A percentile compares a stretch with the other conserved stretches of the same genome.
Evolutionary conservation across 805 yeast genomes (phyloP).

Genomic region (Jamesozyma lodderae): DNA sequence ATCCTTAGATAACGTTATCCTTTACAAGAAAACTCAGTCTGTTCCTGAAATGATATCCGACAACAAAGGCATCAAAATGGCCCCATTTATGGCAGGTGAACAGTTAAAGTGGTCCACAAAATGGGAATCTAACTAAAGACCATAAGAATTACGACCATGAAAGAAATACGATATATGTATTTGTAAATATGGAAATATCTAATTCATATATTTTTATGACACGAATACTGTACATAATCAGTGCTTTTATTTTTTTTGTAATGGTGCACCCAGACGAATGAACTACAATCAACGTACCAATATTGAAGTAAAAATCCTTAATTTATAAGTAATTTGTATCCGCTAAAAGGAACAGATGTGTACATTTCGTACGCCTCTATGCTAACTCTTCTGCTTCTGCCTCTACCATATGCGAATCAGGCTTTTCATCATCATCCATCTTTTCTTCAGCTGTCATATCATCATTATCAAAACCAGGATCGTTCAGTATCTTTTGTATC

Average conservation of each 20-base stretch:
- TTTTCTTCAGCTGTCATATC: conserved; percentile 5
- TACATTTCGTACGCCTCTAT: conserved; percentile 10
- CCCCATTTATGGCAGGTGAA: conserved; percentile 83
- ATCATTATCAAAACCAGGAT: conserved; percentile 14
- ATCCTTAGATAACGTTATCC: conserved; percentile 39
- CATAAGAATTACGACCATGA: no score
- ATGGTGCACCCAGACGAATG: no score
- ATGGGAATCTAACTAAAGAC: conserved; percentile 41
- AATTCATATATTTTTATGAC: no score
- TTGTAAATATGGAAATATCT: no score
- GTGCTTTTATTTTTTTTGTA: no score
- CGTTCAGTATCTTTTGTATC: conserved; percentile 42
- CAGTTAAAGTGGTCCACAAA: conserved; percentile 61
- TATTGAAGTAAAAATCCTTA: no score
- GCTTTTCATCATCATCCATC: conserved; percentile 10
- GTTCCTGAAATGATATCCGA: conserved; percentile 53
- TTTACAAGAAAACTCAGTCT: conserved; percentile 43
- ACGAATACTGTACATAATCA: no score
- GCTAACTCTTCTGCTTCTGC: neutral
- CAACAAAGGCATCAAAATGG: conserved; percentile 44
- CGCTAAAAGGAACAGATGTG: no score
- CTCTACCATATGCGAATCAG: conserved; percentile 11
- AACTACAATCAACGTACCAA: no score
- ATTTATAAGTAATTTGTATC: no score
- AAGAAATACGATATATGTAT: no score